Base-by-base conservation (phyloP, 352 stramenopile genomes). In the Phytophthora citricola region DNA sequence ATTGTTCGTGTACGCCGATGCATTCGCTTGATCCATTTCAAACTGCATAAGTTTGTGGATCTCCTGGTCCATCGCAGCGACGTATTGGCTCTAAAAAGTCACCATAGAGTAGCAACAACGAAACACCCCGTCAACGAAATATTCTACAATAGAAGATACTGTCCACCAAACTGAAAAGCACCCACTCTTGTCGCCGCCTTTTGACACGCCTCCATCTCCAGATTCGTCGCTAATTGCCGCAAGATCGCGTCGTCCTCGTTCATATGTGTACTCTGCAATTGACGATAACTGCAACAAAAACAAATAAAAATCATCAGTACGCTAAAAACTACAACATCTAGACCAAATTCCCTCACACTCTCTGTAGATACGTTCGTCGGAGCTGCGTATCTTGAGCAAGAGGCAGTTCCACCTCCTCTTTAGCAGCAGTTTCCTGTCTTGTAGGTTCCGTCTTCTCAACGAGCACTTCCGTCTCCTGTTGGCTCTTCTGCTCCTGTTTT, bases 141-240 rank as follows among this genome's bases (percentile, higher is more conserved):
- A 40, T 55, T 69, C 56, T 29, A 58, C 14, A 67, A 56, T 58
- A 45, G n/a, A 71, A 48, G 7, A 63, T 36, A 36, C 31, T 36
- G 31, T 36, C 31, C 31, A 58, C 27, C 39, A 50, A 60, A 59
- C 48, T 14, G 34, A 48, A 29, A 44, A 57, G 10, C 75, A 92
- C 84, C 58, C 71, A 91, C 85, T 59, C 71, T 52, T 3, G 66
- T 81, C 0, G 69, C 20, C 0, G 72, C 48, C 57, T 83, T 81
- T 24, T 75, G 70, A 34, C 81, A 93, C 10, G 82, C 72, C 34
- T 89, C 79, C 73, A 91, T 87, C 74, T 94, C 85, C 14, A 92
- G 51, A 22, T 76, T 86, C 4, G 78, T 90, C 6, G 85, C 85
- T n/a, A 89, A 58, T 22, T 87, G 69, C 0, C 81, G 78, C 27